A percentile compares a stretch with the other conserved stretches of the same genome.
phyloP scores from a whole-genome alignment of 2,329 filamentous ascomycete genomes.

The Curvularia sp. region DNA sequence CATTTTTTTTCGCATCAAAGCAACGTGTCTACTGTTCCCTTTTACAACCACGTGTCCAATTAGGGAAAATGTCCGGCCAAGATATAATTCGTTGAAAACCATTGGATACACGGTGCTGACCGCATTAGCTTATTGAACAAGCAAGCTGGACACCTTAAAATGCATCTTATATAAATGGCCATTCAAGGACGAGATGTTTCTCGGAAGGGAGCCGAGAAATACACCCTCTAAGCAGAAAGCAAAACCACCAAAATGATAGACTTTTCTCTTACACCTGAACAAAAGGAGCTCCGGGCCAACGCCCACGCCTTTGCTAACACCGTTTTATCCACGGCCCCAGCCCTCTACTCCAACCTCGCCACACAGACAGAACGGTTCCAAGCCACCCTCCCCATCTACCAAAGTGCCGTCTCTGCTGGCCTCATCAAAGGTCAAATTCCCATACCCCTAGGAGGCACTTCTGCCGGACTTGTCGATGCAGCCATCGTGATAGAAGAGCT shows the following conservation, averaged over 20 bases:
- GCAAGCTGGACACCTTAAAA: not conserved
- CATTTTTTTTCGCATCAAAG: conserved; percentile 6
- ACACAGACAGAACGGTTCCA: conserved; percentile 55
- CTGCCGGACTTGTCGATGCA: conserved; percentile 56
- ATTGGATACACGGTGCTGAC: conserved; percentile 2
- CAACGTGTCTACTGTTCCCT: not conserved
- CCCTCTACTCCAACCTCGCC: conserved; percentile 22
- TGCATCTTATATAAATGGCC: not conserved
- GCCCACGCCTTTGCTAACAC: conserved; percentile 4
- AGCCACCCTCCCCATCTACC: conserved; percentile 58
- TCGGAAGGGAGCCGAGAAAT: not conserved
- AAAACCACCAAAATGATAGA: not conserved
- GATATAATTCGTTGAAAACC: not conserved
- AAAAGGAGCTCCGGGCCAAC: not conserved
- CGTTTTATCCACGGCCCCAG: conserved; percentile 23
- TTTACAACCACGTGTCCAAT: not conserved
- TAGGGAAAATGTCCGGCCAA: not conserved
- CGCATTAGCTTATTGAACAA: conserved; percentile 1
- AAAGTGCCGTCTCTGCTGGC: conserved; percentile 54
- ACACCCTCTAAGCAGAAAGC: not conserved
- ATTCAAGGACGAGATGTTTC: not conserved
- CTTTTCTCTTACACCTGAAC: not conserved
- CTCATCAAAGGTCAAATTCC: conserved; percentile 60
- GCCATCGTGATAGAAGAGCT: conserved; percentile 62
- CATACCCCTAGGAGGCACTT: conserved; percentile 56